Percentiles rank a stretch among this genome's conserved stretches.
Conservation (phyloP, 1,139 yeast genomes). For the Pichia sp. region DNA sequence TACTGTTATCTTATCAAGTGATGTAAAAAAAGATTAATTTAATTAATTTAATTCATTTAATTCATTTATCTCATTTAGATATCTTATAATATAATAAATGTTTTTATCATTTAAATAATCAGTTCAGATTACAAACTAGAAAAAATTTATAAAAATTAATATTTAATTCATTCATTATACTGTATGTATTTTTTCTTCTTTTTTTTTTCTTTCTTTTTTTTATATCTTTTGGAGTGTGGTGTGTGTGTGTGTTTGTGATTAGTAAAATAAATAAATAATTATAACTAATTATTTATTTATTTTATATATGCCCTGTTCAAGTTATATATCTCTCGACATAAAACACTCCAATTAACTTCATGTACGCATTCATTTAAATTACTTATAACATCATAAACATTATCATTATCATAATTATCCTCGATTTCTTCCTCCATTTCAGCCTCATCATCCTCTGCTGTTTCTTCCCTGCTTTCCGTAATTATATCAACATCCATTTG, state of each 20-base stretch:
- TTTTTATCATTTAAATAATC: too few relatives aligned
- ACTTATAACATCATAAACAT: slow-evolving; percentile 8
- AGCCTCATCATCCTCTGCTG: background rate
- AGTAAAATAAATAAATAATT: too few relatives aligned
- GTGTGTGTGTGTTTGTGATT: too few relatives aligned
- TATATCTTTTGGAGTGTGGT: too few relatives aligned
- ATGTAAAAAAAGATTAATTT: slow-evolving; percentile 42
- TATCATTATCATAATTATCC: background rate
- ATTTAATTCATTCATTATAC: background rate
- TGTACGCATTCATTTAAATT: slow-evolving; percentile 25
- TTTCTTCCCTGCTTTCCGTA: background rate
- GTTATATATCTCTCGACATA: slow-evolving; percentile 77
- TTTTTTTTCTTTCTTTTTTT: too few relatives aligned
- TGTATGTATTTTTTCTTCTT: background rate
- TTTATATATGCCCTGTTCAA: slow-evolving; percentile 60
- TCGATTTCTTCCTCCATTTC: background rate
- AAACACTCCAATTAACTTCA: slow-evolving; percentile 84
- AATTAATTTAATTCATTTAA: too few relatives aligned
- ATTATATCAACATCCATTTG: too few relatives aligned
- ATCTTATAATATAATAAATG: too few relatives aligned
- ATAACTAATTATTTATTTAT: background rate
- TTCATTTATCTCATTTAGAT: too few relatives aligned
- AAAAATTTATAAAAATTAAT: background rate
- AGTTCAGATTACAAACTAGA: too few relatives aligned
- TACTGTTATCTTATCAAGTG: slow-evolving; percentile 48